Base-by-base conservation (phyloP, 2,329 filamentous ascomycete genomes). In the Ceratocystis destructans region DNA sequence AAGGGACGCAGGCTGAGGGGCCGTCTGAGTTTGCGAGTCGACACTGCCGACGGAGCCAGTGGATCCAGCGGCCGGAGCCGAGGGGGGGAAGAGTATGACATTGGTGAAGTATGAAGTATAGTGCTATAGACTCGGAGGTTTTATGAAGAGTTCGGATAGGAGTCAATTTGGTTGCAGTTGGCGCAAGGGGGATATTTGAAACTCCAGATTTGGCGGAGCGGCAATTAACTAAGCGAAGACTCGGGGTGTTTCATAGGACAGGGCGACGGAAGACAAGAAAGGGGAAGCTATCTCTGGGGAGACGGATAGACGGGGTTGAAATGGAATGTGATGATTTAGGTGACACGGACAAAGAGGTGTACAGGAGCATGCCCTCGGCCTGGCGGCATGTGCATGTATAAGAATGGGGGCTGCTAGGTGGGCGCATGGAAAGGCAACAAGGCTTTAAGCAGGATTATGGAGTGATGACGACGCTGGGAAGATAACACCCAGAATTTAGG, bases 1-100 rank as follows among this genome's bases (percentile, higher is more conserved):
- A 67, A 67, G 12, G 63, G 63, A 31, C 59, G 59, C 20, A 68
- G 45, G 20, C 59, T 41, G 3, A 50, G 37, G n/a, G 20, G 63
- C 17, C 62, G 64, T 4, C n/a, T 33, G 17, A 7, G 28, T 7
- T 22, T 22, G 8, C 25, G 12, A 12, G 17, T 17, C 50, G 50
- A 22, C 44, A 48, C 41, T 5, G 10, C 20, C 37, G 41, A 37
- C 3, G 25, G 53, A 20, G 22, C 48, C 10, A 7, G 15, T 59
- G 53, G 17, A 33, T 25, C 5, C 7, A 33, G 1, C 17, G 28
- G 53, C 53, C 53, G 53, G 53, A 17, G 53, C 15, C 28, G 17
- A 22, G 7, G 22, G 28, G 53, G 12, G 6, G 25, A 17, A 17
- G 53, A 59, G 53, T 5, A 17, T 31, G 53, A 10, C 53, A 59